Evolutionary conservation across 345 rosid genomes (phyloP).

Genomic region (Conringia planisiliqua): DNA sequence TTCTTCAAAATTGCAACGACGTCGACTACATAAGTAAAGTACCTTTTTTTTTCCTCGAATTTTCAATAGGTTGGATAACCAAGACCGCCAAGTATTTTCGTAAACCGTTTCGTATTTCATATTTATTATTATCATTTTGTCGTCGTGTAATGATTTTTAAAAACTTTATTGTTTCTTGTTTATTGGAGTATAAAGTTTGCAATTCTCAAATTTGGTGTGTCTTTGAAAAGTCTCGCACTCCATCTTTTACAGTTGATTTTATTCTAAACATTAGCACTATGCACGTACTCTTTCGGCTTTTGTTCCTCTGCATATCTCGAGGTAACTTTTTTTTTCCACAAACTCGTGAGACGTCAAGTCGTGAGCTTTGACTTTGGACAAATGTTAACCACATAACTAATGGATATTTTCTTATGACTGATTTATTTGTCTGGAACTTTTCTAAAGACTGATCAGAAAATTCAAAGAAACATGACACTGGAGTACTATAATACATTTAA

Average conservation of each 20-base stretch:
- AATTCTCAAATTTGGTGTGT: neutral
- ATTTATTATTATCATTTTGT: neutral
- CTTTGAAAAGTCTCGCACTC: slow-evolving; percentile 31
- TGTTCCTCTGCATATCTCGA: neutral
- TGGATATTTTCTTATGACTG: neutral
- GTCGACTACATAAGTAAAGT: neutral
- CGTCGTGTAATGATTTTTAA: neutral
- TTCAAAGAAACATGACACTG: neutral
- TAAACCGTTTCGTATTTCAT: neutral
- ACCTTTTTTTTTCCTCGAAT: slow-evolving; percentile 16
- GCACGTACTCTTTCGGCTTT: neutral
- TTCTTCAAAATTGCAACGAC: neutral
- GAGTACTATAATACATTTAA: neutral
- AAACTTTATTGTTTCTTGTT: neutral
- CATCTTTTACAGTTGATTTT: slow-evolving; percentile 28
- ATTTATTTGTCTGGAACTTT: neutral
- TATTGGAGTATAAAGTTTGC: neutral
- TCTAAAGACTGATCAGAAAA: neutral
- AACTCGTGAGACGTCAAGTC: neutral
- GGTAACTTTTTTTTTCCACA: neutral
- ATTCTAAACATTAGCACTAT: neutral
- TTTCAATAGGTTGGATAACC: neutral
- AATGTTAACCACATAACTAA: neutral
- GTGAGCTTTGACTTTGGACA: slow-evolving; percentile 4
- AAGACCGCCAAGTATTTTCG: slow-evolving; percentile 4